These are phyloP conservation scores for Fusarium lateritium DNA, from an alignment of 2,329 filamentous ascomycete species.

Conservation along the genomic window DNA sequence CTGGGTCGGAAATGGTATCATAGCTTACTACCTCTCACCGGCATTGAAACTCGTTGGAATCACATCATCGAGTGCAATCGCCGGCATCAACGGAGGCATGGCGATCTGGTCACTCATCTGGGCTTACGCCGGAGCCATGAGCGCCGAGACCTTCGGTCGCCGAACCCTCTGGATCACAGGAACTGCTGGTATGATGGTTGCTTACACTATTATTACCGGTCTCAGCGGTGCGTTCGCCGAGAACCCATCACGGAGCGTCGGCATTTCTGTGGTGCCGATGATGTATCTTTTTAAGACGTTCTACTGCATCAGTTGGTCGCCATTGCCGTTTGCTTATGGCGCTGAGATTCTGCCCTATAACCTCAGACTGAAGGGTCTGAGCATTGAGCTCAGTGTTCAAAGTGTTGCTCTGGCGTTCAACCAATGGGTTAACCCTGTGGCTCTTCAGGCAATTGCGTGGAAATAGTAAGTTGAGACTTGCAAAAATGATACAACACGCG, in stretches of 20 bases:
- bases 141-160: slow-evolving; percentile 30
- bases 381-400: slow-evolving; percentile 32
- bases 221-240: slow-evolving; percentile 21
- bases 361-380: slow-evolving; percentile 47
- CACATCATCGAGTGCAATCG: slow-evolving; percentile 11
- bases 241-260: slow-evolving; percentile 20
- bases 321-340: slow-evolving; percentile 45
- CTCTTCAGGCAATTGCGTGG: slow-evolving; percentile 42
- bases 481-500: not conserved
- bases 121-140: slow-evolving; percentile 27
- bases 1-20: slow-evolving; percentile 75
- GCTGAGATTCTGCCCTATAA: slow-evolving; percentile 50
- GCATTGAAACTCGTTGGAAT: slow-evolving; percentile 55
- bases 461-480: slow-evolving; percentile 34
- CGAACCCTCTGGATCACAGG: slow-evolving; percentile 33
- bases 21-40: slow-evolving; percentile 74
- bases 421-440: slow-evolving; percentile 45
- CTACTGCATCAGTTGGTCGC: slow-evolving; percentile 48
- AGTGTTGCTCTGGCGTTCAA: slow-evolving; percentile 44
- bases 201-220: slow-evolving; percentile 25
- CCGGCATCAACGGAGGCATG: slow-evolving; percentile 42
- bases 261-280: slow-evolving; percentile 31
- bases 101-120: slow-evolving; percentile 35
- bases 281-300: slow-evolving; percentile 40
- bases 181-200: slow-evolving; percentile 23